Base-by-base conservation (phyloP, 2,329 filamentous ascomycete species). In the Ambrosiella cleistominuta region DNA sequence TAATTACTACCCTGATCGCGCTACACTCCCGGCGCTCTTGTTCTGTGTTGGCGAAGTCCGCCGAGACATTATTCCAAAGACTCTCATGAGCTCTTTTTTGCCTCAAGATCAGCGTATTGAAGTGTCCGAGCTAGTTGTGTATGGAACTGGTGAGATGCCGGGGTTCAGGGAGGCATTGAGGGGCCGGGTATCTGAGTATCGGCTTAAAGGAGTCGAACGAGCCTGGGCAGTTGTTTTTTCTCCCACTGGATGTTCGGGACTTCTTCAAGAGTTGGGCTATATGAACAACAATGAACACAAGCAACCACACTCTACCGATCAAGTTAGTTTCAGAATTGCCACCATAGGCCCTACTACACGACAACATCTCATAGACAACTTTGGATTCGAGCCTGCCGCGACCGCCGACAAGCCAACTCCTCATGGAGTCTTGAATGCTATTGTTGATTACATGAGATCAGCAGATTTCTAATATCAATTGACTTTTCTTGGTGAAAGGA, bases 331-430 rank as follows among this genome's bases (percentile, higher is more conserved):
- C 0, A 81, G 79, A 62, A 74, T 97, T 61, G 88, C 85, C 12
- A 94, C 90, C 0, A 98, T 98, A 69, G 93, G 93, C 0, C 91
- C 93, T 11, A 98, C 93, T 15, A 98, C 93, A 9, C 77, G 83
- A 62, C 82, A 89, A 63, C 82, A 88, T 70, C 71, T 98, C 50
- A 67, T 73, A 13, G 72, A 74, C 17, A 76, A 74, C 1, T 88
- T 88, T 67, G 78, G 71, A 0, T 85, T 82, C 62, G 75, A 81
- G 64, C 81, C 87, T 0, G 82, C 91, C 66, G 85, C 86, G n/a
- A 94, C 85, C 68, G 87, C 93, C 1, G 79, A 80, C 65, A 83
- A 76, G 65, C 93, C 93, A 1, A 95, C 80, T 67, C 87, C 90
- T 0, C 82, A 91, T 65, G 90, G 90, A 0, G 72, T 97, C 1